A percentile compares a stretch with the other conserved stretches of the same genome.
phyloP scores from a whole-genome alignment of 306 rosid genomes.

The Prunus fruticosa region DNA sequence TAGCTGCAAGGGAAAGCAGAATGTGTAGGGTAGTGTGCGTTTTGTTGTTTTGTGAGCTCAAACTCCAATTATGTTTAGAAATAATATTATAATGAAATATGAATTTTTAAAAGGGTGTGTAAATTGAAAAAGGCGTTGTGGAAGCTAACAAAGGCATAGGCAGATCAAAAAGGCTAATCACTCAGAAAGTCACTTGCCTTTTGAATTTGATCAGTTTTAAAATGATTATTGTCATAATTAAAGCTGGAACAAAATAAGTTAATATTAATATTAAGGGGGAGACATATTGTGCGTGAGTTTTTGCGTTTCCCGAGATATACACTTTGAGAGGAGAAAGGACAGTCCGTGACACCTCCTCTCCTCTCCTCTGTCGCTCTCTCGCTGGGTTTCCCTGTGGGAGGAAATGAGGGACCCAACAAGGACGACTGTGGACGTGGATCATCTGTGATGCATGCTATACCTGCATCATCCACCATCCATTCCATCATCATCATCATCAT shows the following conservation, averaged over 20 bases:
- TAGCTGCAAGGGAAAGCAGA: conserved; percentile 23
- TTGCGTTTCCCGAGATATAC: no score
- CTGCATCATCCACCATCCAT: no score
- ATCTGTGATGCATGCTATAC: no score
- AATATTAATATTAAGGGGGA: background rate
- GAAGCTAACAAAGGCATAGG: background rate
- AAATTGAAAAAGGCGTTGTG: background rate
- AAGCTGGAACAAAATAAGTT: conserved; percentile 19
- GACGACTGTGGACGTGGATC: no score
- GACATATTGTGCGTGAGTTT: no score
- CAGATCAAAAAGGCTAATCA: background rate
- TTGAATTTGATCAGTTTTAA: conserved; percentile 18
- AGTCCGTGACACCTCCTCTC: no score
- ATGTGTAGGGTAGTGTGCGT: conserved; percentile 34
- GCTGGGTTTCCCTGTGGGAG: no score
- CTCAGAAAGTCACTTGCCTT: conserved; percentile 49
- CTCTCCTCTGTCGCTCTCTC: no score
- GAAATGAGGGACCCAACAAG: no score
- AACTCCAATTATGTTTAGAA: conserved; percentile 41
- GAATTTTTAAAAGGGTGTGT: background rate
- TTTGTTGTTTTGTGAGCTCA: conserved; percentile 42
- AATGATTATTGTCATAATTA: conserved; percentile 76
- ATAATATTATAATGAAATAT: background rate
- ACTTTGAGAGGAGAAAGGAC: no score
- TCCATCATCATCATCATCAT: no score